Evolutionary conservation across 139 green algal genomes (phyloP), one percentile per base, ranked within the genome.

Genomic region (Auxenochlorella pyrenoidosa): DNA sequence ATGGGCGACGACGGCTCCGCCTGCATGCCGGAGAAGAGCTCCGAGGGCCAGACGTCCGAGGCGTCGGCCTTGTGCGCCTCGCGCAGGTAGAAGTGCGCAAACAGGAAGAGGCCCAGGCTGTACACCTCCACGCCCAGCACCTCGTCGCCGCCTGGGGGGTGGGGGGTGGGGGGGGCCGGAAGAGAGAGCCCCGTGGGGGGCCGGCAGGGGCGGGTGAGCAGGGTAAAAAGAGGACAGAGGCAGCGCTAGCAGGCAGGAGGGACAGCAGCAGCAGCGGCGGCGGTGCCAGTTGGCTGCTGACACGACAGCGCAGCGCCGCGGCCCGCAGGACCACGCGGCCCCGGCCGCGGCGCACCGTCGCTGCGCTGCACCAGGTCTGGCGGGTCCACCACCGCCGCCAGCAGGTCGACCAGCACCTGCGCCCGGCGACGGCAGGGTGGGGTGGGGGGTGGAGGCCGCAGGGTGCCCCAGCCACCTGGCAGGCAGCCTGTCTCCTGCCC

Each of bases 21-120:
- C 84, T 90, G 90, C 43, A 22, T 36, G 24, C 13, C 28, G 47
- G 30, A 44, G 34, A 70, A 41, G 28, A 83, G 43, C 12, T 87
- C 84, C 6, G 63, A 16, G n/a, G 95, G 95, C 95, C 95, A 97
- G 34, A 95, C 90, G 68, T 98, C 95, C 51, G 92, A 82, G 12
- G 89, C 92, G 28, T 97, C 95, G 12, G 92, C 87, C 18, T 93
- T 90, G 40, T 94, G 91, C 1, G 91, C 85, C 41, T 96, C 93
- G 15, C 91, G 85, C 51, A 89, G 84, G 75, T 96, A 97, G 40
- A 95, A 88, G 88, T 97, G 94, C 16, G 84, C 92, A 59, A 96
- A 90, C 13, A 98, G 90, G 83, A 95, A 95, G 21, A 98, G 84
- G 0, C 90, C 90, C 28, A 98, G 90, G 60, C 94, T 91, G 90